Base-by-base conservation (phyloP, 495 filamentous ascomycete genomes). In the Bacidia gigantensis region DNA sequence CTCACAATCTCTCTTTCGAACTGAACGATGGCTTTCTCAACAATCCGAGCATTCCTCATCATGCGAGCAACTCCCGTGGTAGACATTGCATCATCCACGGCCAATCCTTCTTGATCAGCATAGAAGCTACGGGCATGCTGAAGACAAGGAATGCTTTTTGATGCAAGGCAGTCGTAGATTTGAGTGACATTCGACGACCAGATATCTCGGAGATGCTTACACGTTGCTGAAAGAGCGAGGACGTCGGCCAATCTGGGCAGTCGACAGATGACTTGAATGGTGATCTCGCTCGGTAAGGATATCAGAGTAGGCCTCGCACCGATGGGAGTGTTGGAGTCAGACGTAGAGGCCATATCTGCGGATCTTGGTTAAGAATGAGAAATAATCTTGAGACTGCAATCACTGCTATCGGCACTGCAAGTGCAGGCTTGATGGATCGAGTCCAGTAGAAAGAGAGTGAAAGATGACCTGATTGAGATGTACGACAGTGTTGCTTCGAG, bases 1-100 rank as follows among this genome's bases (percentile, higher is more conserved):
- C 46, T 26, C 11, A 55, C 38, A n/a, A 55, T 50, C 26, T 55
- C 29, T 43, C 46, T 32, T 26, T 55, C 53, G 26, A 55, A 46
- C 20, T 55, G 53, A 22, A 55, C 40, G n/a, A 55, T 50, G 23
- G 53, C 47, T 3, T 44, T 46, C 10, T 51, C 46, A 7, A 55
- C 26, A 10, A 51, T 24, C 12, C 14, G 46, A 45, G 48, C 39
- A 46, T 55, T 55, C 25, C 39, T 17, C 22, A 51, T 26, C 26
- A 55, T 43, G 41, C 40, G 23, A 47, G 35, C 40, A 20, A 55
- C 41, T 21, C 51, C 40, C 38, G 45, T 41, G 20, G 47, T 26
- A 32, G 53, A 50, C 47, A 55, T 21, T 0, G 47, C 18, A 44
- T 35, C 21, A 24, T 26, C 53, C 39, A 44, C 12, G 3, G 22